Evolutionary conservation across 2,329 filamentous ascomycete species (phyloP).

Genomic region (Pseudocercospora vitis): DNA sequence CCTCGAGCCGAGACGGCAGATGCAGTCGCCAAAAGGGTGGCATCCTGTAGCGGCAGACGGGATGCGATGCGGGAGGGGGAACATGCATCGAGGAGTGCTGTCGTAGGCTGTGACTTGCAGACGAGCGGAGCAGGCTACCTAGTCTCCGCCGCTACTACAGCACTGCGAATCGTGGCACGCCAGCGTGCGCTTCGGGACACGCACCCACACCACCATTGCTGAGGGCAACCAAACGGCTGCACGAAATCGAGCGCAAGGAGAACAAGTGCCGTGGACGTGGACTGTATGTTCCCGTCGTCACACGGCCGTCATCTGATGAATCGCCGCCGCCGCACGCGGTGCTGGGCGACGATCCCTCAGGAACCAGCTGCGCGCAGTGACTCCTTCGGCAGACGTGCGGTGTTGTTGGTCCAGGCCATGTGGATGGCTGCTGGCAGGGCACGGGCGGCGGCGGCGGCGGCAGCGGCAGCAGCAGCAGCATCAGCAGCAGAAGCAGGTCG

Average conservation of each 20-base stretch:
- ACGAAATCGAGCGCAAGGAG: constrained; percentile 1
- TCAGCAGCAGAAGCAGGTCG: too few species aligned
- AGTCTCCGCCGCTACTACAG: too few species aligned
- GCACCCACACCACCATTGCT: background rate
- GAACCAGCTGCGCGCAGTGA: constrained; percentile 4
- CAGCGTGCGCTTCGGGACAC: background rate
- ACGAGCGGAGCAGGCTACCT: background rate
- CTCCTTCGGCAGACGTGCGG: constrained; percentile 4
- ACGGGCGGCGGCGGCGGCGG: too few species aligned
- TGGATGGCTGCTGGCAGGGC: constrained; percentile 2
- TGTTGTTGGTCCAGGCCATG: constrained; percentile 3
- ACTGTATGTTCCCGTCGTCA: background rate
- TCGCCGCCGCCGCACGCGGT: background rate
- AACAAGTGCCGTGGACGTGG: constrained; percentile 9
- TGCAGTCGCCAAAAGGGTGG: background rate
- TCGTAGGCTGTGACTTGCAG: background rate
- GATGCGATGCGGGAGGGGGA: background rate
- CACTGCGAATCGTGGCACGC: background rate
- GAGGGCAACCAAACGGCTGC: background rate
- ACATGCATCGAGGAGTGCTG: background rate
- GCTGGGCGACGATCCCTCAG: constrained; percentile 7
- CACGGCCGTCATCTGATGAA: constrained; percentile 4
- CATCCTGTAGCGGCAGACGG: background rate
- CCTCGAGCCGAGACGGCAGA: constrained; percentile 3
- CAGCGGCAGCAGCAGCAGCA: too few species aligned